Evolutionary conservation across 768 basidiomycete species (phyloP).

Genomic region (Pleurotus cornucopiae): DNA sequence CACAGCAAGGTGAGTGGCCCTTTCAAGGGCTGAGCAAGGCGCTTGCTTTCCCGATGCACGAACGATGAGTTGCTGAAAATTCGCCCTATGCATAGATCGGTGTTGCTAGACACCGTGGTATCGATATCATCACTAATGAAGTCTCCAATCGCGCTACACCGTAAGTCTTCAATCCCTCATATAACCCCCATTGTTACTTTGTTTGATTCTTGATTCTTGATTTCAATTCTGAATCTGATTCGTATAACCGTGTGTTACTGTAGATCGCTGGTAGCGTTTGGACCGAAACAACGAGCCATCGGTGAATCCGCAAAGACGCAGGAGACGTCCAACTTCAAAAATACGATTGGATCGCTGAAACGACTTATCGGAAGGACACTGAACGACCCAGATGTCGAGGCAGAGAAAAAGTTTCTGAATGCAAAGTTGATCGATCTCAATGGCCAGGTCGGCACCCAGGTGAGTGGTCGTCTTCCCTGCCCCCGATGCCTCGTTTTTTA

Average conservation of each 20-base stretch:
- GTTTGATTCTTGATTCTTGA: too few relatives aligned
- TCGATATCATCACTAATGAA: slow-evolving; percentile 98
- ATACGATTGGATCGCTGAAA: slow-evolving; percentile 92
- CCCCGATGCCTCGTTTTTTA: neutral
- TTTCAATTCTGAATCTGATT: too few relatives aligned
- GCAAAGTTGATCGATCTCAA: slow-evolving; percentile 80
- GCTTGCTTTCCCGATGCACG: slow-evolving; percentile 7
- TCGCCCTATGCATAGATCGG: slow-evolving; percentile 58
- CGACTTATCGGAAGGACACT: slow-evolving; percentile 82
- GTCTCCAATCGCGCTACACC: slow-evolving; percentile 96
- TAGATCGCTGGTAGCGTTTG: slow-evolving; percentile 94
- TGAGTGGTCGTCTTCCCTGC: slow-evolving; percentile 29
- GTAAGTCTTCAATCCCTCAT: slow-evolving; percentile 42
- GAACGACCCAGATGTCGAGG: slow-evolving; percentile 74
- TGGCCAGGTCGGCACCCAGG: slow-evolving; percentile 84
- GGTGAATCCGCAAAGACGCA: slow-evolving; percentile 97
- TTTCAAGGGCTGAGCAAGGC: too few relatives aligned
- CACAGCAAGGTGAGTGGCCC: slow-evolving; percentile 68
- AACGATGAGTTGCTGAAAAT: slow-evolving; percentile 12
- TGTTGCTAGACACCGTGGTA: slow-evolving; percentile 91
- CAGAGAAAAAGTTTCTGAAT: slow-evolving; percentile 91
- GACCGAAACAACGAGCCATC: slow-evolving; percentile 83
- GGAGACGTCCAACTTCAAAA: slow-evolving; percentile 97
- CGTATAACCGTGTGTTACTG: neutral
- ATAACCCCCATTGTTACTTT: too few relatives aligned